A percentile compares a stretch with the other conserved stretches of the same genome.
phyloP scores from a whole-genome alignment of 495 filamentous ascomycete genomes.

The Hypoxylon perforatum region DNA sequence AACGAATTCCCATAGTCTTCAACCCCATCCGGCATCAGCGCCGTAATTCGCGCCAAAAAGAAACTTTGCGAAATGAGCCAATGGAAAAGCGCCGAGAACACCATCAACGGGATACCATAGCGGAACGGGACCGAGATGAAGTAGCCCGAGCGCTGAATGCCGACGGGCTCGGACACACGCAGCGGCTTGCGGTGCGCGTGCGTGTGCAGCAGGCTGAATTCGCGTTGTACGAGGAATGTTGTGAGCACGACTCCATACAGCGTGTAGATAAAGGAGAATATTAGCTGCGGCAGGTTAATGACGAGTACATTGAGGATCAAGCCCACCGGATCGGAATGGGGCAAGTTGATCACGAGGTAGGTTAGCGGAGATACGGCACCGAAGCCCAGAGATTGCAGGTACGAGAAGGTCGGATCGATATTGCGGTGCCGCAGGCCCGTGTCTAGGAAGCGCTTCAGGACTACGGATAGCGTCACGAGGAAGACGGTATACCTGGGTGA shows the following conservation, averaged over 20 bases:
- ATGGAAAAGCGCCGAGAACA: conserved; percentile 43
- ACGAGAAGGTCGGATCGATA: conserved; percentile 20
- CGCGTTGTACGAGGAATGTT: conserved; percentile 31
- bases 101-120: conserved; percentile 50
- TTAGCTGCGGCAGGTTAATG: conserved; percentile 57
- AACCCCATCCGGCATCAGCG: conserved; percentile 6
- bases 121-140: conserved; percentile 54
- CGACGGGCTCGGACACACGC: conserved; percentile 50
- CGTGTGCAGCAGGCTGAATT: conserved; percentile 35
- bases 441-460: conserved; percentile 3
- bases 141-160: conserved; percentile 52
- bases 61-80: conserved; percentile 57
- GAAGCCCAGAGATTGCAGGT: conserved; percentile 42
- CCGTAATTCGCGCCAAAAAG: conserved; percentile 47
- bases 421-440: conserved; percentile 18
- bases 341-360: conserved; percentile 27
- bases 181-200: conserved; percentile 46
- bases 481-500: conserved; percentile 15
- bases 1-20: conserved; percentile 22
- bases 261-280: conserved; percentile 56
- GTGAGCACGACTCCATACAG: conserved; percentile 21
- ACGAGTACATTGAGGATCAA: conserved; percentile 45
- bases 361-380: conserved; percentile 43
- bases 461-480: conserved; percentile 2
- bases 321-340: conserved; percentile 15